Evolutionary conservation across 495 filamentous ascomycete species (phyloP).

Genomic region (Neurospora sp.): DNA sequence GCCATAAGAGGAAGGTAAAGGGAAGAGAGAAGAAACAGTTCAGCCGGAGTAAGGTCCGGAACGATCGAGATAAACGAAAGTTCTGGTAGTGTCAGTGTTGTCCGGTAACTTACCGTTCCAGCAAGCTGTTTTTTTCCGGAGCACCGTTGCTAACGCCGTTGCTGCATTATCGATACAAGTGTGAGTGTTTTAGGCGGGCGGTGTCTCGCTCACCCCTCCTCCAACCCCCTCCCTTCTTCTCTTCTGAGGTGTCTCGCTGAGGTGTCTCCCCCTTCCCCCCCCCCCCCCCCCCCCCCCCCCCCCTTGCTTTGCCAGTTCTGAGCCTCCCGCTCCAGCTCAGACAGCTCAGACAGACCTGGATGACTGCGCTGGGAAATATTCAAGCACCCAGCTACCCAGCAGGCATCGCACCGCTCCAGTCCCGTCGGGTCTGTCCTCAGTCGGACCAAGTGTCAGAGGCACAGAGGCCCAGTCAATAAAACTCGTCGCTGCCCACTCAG

Average conservation of each 20-base stretch:
- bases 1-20: background rate
- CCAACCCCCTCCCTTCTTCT: background rate
- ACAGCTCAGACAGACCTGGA: background rate
- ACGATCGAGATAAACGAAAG: background rate
- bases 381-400: background rate
- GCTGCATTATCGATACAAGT: background rate
- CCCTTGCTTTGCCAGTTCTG: background rate
- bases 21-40: background rate
- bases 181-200: background rate
- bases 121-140: background rate
- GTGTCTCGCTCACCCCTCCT: background rate
- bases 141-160: background rate
- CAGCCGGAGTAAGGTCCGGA: background rate
- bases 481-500: constrained; percentile 24
- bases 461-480: constrained; percentile 22
- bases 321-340: background rate
- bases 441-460: constrained; percentile 1
- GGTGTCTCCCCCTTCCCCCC: background rate
- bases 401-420: constrained; percentile 8
- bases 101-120: background rate
- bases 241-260: background rate
- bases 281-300: background rate
- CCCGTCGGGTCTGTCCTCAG: background rate
- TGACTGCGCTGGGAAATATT: background rate
- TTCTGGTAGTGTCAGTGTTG: background rate